Conservation (phyloP, 2,329 filamentous ascomycete species). For the Dichotomopilus funicola region DNA sequence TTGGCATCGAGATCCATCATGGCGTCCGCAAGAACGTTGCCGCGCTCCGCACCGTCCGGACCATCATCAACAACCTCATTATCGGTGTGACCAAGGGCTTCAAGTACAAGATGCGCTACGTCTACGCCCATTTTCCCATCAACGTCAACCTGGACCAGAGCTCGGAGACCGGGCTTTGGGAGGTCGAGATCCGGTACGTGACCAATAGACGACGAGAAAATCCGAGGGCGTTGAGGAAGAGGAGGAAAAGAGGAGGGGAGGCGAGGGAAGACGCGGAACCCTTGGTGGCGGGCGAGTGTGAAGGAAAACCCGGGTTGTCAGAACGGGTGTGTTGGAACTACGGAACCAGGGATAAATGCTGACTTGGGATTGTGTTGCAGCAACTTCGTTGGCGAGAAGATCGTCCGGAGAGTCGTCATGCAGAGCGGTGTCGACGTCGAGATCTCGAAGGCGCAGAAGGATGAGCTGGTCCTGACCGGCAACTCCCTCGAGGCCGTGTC, state of each 20-base stretch:
- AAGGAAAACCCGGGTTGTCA: too few relatives aligned
- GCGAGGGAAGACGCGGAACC: too few relatives aligned
- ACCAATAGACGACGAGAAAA: constrained; percentile 4
- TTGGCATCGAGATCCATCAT: constrained; percentile 98
- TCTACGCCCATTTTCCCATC: constrained; percentile 99
- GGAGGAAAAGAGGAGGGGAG: not conserved
- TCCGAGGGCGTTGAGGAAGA: constrained; percentile 4
- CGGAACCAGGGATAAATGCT: constrained; percentile 17
- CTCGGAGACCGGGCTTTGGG: constrained; percentile 75
- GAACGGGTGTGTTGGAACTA: not conserved
- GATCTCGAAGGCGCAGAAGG: constrained; percentile 89
- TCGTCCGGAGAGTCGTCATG: constrained; percentile 88
- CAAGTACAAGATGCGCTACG: constrained; percentile 99
- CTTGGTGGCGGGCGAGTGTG: too few relatives aligned
- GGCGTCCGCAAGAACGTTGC: constrained; percentile 96
- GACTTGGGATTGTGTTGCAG: constrained; percentile 39
- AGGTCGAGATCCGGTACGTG: constrained; percentile 93
- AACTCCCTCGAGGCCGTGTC: constrained; percentile 98
- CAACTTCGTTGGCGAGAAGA: constrained; percentile 99
- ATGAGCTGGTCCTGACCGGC: constrained; percentile 86
- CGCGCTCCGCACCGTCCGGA: constrained; percentile 94
- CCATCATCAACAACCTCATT: constrained; percentile 98
- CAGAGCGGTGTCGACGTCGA: constrained; percentile 84
- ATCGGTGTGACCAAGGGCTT: constrained; percentile 97
- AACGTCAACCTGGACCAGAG: constrained; percentile 99